These are phyloP conservation scores for Cutaneotrichosporon dermatis DNA, from an alignment of 1,284 basidiomycete genomes.

Conservation along the genomic window DNA sequence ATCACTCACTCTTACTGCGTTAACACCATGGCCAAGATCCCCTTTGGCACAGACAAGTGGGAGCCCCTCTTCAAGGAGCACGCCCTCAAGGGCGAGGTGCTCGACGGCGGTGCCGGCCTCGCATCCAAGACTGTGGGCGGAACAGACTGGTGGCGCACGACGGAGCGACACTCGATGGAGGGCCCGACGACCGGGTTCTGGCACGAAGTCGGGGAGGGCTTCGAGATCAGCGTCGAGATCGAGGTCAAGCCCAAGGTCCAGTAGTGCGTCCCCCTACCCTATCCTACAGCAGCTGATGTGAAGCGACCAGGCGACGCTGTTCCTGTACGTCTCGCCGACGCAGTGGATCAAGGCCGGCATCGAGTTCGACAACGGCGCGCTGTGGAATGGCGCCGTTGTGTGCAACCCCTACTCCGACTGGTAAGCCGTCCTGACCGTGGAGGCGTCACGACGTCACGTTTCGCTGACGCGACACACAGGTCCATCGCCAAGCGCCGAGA, in stretches of 20 bases:
- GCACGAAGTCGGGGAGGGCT: conserved; percentile 14
- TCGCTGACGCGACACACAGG: too few relatives aligned
- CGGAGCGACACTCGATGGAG: conserved; percentile 18
- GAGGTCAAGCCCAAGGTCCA: conserved; percentile 16
- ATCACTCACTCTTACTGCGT: too few relatives aligned
- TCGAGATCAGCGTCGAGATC: conserved; percentile 28
- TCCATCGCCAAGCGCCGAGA: conserved; percentile 15
- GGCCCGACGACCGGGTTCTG: conserved; percentile 24
- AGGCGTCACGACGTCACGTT: too few relatives aligned
- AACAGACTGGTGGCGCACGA: conserved; percentile 35
- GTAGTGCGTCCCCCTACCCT: conserved; percentile 23
- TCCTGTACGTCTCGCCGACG: conserved; percentile 24
- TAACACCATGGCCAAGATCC: conserved; percentile 3
- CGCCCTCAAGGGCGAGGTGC: conserved; percentile 5
- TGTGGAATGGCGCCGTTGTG: conserved; percentile 30
- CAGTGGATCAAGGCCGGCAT: conserved; percentile 34
- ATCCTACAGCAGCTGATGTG: too few relatives aligned
- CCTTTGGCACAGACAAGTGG: conserved; percentile 12
- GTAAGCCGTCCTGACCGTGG: too few relatives aligned
- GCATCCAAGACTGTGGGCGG: conserved; percentile 8
- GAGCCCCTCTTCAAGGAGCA: not conserved
- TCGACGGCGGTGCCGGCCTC: conserved; percentile 5
- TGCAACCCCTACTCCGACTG: conserved; percentile 35
- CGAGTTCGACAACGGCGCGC: conserved; percentile 28
- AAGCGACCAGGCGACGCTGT: conserved; percentile 33